Evolutionary conservation across 176 grass and related monocot species (phyloP).

Genomic region (Sorghum bicolor): Sorghum_bicolor_NCBIv3 NC_012875.2:55960501-55961000

Average conservation of each 20-base stretch:
- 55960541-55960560: constrained; percentile 1
- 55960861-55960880: constrained; percentile 99
- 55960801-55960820: constrained; percentile 98
- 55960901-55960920: constrained; percentile 97
- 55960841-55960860: constrained; percentile 95
- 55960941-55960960: constrained; percentile 87
- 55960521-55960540: constrained; percentile 1
- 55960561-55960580: constrained; percentile 26
- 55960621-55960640: constrained; percentile 91
- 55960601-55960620: constrained; percentile 87
- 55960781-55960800: constrained; percentile 80
- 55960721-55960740: background rate
- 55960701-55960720: constrained; percentile 19
- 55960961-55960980: constrained; percentile 29
- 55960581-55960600: constrained; percentile 94
- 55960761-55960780: constrained; percentile 95
- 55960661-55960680: constrained; percentile 61
- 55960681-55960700: constrained; percentile 2
- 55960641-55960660: constrained; percentile 99
- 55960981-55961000: constrained; percentile 10
- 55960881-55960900: constrained; percentile 91
- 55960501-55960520: background rate
- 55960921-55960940: constrained; percentile 98
- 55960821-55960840: constrained; percentile 92
- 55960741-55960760: constrained; percentile 9